Conservation (phyloP, 2,329 filamentous ascomycete species). For the Tolypocladium cylindrosporum region DNA sequence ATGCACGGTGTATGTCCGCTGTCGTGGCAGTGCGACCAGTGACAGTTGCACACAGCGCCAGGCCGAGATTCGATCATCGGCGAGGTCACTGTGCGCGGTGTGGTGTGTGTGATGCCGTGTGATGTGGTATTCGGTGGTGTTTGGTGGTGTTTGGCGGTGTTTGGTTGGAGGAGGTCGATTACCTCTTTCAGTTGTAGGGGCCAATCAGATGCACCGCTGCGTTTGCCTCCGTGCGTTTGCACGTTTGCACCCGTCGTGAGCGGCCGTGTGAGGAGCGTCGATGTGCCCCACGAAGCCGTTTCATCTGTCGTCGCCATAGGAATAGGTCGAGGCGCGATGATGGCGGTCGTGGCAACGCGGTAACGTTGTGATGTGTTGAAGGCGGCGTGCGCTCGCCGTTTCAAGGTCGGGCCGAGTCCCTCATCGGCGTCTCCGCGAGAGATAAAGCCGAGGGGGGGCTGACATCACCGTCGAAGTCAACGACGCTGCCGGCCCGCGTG, state of each 20-base stretch:
- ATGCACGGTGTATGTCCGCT: background rate
- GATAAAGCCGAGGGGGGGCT: background rate
- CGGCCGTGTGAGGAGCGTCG: background rate
- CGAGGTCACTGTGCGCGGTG: background rate
- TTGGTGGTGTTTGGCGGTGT: background rate
- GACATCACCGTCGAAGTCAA: slow-evolving; percentile 16
- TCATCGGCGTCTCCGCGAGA: slow-evolving; percentile 4
- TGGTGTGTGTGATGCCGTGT: background rate
- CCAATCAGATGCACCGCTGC: background rate
- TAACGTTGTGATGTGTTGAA: background rate
- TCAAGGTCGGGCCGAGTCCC: slow-evolving; percentile 8
- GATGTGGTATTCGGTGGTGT: background rate
- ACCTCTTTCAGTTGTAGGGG: background rate
- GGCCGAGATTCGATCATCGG: background rate
- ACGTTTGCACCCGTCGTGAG: background rate
- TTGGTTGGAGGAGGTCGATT: background rate
- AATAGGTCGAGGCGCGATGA: background rate
- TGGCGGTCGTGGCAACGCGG: background rate
- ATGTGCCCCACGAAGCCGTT: background rate
- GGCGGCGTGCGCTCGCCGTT: background rate
- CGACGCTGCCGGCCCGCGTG: slow-evolving; percentile 27
- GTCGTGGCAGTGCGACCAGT: background rate
- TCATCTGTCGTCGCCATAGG: background rate
- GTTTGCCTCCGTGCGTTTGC: background rate
- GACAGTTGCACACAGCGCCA: background rate